Evolutionary conservation across 257 asterid species (phyloP).

Genomic region (Jacaranda mimosifolia): DNA sequence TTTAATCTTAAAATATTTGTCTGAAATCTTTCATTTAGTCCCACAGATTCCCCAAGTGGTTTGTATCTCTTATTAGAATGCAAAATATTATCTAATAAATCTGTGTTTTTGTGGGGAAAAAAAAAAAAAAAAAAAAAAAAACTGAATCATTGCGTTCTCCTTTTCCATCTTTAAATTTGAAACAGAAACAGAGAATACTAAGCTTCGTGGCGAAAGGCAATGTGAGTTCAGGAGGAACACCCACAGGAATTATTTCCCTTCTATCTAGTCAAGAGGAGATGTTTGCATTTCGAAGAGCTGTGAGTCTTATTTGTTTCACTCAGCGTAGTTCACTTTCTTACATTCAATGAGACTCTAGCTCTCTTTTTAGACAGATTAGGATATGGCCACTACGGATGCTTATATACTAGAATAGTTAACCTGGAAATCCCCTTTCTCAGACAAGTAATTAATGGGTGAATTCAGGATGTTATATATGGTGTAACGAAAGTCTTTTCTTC

Average conservation of each 20-base stretch:
- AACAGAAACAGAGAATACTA: slow-evolving; percentile 84
- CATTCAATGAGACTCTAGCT: neutral
- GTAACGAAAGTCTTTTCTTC: no score
- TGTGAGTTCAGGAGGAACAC: slow-evolving; percentile 75
- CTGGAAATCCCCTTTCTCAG: neutral
- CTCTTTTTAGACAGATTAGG: slow-evolving; percentile 69
- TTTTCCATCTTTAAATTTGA: slow-evolving; percentile 89
- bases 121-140: no score
- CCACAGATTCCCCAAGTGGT: no score
- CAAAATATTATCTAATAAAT: no score
- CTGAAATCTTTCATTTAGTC: no score
- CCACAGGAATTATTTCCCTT: slow-evolving; percentile 76
- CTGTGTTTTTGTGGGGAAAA: no score
- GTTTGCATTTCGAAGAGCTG: slow-evolving; percentile 98
- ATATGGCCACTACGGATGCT: slow-evolving; percentile 59
- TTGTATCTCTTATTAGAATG: no score
- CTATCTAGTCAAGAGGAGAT: slow-evolving; percentile 91
- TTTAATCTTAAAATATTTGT: no score
- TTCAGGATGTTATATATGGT: neutral
- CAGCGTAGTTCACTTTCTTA: neutral
- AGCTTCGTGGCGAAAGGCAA: slow-evolving; percentile 83
- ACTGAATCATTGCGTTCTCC: slow-evolving; percentile 11
- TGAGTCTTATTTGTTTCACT: slow-evolving; percentile 52
- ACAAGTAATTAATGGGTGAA: neutral
- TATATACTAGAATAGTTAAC: neutral